Conservation (phyloP, 306 rosid genomes). For the Albizia julibrissin region DNA sequence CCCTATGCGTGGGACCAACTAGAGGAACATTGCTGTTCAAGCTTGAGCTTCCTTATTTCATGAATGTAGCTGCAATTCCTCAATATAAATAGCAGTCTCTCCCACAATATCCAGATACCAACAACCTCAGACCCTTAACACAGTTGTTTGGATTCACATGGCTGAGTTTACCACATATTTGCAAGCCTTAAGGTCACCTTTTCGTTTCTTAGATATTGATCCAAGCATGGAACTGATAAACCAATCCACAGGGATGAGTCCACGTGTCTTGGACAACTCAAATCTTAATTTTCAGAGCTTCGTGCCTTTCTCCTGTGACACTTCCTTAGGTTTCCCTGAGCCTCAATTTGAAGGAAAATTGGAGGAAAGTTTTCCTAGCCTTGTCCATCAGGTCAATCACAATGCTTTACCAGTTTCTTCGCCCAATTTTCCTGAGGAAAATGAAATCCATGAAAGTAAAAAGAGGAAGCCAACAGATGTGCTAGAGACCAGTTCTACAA, state of each 20-base stretch:
- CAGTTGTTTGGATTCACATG: constrained; percentile 42
- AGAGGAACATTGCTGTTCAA: constrained; percentile 43
- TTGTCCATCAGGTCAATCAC: constrained; percentile 36
- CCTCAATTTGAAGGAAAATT: constrained; percentile 48
- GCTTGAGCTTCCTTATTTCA: constrained; percentile 41
- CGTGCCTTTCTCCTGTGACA: constrained; percentile 51
- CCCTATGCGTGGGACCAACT: constrained; percentile 52
- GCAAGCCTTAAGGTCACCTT: constrained; percentile 48
- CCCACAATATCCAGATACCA: constrained; percentile 46
- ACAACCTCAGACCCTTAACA: constrained; percentile 31
- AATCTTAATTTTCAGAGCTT: constrained; percentile 45
- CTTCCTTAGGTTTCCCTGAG: constrained; percentile 39
- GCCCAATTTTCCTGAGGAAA: constrained; percentile 28
- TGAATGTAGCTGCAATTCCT: constrained; percentile 28
- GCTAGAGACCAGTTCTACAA: constrained; percentile 50
- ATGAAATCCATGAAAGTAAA: constrained; percentile 41
- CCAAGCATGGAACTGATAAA: constrained; percentile 45
- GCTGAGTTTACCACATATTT: constrained; percentile 62
- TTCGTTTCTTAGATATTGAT: constrained; percentile 55
- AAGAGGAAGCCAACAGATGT: constrained; percentile 55
- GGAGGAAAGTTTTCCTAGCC: constrained; percentile 38
- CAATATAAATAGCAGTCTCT: constrained; percentile 45
- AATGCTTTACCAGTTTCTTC: constrained; percentile 26
- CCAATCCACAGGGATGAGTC: constrained; percentile 40
- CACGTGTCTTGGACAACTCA: constrained; percentile 41